Conservation (phyloP, 1,284 basidiomycete genomes). For the Cystobasidium slooffiae region DNA sequence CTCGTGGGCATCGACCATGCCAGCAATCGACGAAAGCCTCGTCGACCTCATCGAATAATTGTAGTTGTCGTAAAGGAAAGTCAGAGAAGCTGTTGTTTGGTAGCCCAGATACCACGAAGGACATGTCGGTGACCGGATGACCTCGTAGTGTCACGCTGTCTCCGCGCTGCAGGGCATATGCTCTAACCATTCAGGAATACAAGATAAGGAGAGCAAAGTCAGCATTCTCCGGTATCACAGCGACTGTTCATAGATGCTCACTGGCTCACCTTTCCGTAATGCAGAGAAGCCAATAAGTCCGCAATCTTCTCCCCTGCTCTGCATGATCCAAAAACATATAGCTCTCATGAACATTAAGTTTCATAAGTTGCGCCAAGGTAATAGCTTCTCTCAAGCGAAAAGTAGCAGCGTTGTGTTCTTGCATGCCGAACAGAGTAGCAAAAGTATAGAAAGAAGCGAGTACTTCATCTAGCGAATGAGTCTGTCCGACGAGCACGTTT, state of each 20-base stretch:
- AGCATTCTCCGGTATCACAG: not conserved
- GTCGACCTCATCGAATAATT: conserved; percentile 30
- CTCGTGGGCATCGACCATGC: conserved; percentile 25
- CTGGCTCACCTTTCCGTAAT: conserved; percentile 52
- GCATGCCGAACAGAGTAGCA: conserved; percentile 51
- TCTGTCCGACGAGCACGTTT: conserved; percentile 50
- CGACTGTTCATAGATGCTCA: not conserved
- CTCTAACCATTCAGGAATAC: not conserved
- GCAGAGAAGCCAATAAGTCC: conserved; percentile 53
- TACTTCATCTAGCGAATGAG: conserved; percentile 49
- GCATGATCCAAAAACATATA: conserved; percentile 53
- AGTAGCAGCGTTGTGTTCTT: conserved; percentile 53
- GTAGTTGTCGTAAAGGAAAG: conserved; percentile 22
- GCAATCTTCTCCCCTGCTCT: conserved; percentile 53
- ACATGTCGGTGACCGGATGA: conserved; percentile 20
- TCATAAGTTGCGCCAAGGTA: conserved; percentile 52
- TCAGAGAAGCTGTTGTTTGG: conserved; percentile 11
- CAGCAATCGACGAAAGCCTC: conserved; percentile 37
- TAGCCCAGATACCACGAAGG: not conserved
- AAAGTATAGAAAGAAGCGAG: conserved; percentile 53
- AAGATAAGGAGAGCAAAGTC: not conserved
- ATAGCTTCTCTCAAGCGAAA: conserved; percentile 51
- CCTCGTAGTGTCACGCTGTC: conserved; percentile 26
- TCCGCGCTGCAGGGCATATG: conserved; percentile 38
- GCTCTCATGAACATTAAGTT: conserved; percentile 52